Percentiles rank a stretch among this genome's conserved stretches.
Evolutionary conservation across 2,329 filamentous ascomycete genomes (phyloP).

Genomic region (Aspergillus texensis): DNA sequence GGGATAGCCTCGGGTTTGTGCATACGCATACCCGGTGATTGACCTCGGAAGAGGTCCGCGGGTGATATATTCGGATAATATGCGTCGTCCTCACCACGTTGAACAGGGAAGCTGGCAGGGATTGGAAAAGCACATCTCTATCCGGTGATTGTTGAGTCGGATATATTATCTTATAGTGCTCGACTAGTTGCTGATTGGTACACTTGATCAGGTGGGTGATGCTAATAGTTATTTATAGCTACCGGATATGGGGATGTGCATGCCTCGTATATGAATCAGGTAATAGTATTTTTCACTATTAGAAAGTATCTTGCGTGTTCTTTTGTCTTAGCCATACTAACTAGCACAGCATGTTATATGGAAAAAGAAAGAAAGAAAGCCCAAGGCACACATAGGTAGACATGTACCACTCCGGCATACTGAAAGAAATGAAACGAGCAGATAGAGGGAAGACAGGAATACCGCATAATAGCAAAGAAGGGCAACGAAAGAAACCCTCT

Average conservation of each 20-base stretch:
- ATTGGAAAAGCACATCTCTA: neutral
- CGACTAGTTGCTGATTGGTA: neutral
- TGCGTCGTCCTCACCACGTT: neutral
- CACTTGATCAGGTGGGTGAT: neutral
- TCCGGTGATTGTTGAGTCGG: neutral
- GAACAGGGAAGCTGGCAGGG: neutral
- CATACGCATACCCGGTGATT: neutral
- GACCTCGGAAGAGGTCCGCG: neutral
- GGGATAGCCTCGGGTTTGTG: neutral
- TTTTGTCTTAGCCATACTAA: neutral
- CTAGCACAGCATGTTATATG: neutral
- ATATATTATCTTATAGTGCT: neutral
- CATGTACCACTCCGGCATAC: too few relatives aligned
- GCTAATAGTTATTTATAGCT: neutral
- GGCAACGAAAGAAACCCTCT: neutral
- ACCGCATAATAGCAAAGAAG: neutral
- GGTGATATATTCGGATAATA: neutral
- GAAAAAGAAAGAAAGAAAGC: neutral
- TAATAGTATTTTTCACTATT: neutral
- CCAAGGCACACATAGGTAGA: too few relatives aligned
- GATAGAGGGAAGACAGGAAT: neutral
- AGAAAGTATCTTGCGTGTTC: neutral
- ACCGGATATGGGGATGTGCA: neutral
- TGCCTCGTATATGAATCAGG: neutral
- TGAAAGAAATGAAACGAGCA: neutral